These are phyloP conservation scores for Fraxinus baroniana DNA, from an alignment of 305 asterid species.

Conservation along the genomic window DNA sequence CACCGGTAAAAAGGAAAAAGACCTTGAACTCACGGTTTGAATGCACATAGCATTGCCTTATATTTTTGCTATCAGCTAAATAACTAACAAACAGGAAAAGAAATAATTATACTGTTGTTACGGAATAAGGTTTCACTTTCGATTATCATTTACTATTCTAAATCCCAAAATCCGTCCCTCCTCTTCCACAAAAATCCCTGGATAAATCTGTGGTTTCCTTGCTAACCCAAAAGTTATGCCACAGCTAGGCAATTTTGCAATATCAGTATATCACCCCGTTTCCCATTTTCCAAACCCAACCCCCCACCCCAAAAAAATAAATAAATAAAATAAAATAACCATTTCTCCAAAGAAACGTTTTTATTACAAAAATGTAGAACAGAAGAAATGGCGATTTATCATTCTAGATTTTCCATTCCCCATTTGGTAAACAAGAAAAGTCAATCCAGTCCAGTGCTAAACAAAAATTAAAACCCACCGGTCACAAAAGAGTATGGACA, in stretches of 20 bases:
- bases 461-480: neutral
- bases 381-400: neutral
- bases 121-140: neutral
- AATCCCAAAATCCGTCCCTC: neutral
- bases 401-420: neutral
- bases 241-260: neutral
- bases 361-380: neutral
- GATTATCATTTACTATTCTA: neutral
- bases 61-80: neutral
- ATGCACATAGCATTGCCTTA: neutral
- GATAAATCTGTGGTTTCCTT: neutral
- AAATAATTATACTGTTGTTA: neutral
- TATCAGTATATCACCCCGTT: neutral
- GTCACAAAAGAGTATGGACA: neutral
- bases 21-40: neutral
- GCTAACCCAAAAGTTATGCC: neutral
- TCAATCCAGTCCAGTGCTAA: neutral
- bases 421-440: neutral
- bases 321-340: neutral
- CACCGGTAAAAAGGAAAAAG: neutral
- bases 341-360: neutral
- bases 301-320: neutral
- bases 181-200: neutral
- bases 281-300: neutral
- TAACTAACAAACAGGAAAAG: neutral